Conservation (phyloP, 305 asterid genomes). For the Solanum aculeatissimum region DNA sequence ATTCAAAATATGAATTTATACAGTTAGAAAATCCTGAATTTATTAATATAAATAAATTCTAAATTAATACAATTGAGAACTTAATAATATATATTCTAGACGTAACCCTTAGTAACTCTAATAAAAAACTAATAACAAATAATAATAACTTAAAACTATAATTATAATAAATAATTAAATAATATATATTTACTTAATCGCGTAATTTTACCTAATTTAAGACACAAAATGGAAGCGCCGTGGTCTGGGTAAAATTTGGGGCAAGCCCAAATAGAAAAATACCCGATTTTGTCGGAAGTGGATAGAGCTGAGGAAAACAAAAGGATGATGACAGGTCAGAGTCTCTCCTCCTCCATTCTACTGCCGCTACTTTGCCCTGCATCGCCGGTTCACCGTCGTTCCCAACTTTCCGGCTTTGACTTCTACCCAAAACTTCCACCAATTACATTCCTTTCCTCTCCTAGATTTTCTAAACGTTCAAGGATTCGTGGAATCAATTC, state of each 20-base stretch:
- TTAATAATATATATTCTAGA: too few species aligned
- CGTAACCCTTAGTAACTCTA: too few species aligned
- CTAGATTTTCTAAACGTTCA: neutral
- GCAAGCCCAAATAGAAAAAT: neutral
- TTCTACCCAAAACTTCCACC: neutral
- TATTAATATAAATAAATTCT: too few species aligned
- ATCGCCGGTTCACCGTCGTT: neutral
- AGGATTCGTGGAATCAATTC: conserved; percentile 16
- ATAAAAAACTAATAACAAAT: too few species aligned
- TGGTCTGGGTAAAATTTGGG: neutral
- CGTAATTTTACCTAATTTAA: too few species aligned
- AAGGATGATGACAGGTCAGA: neutral
- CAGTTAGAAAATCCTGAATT: too few species aligned
- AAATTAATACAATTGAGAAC: too few species aligned
- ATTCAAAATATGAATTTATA: too few species aligned
- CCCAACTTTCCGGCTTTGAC: neutral
- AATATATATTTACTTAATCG: too few species aligned
- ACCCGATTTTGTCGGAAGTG: neutral
- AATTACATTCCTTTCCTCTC: neutral
- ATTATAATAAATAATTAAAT: too few species aligned
- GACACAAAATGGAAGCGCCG: neutral
- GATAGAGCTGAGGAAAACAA: neutral
- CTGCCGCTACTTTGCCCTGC: neutral
- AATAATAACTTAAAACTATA: too few species aligned
- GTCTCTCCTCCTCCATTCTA: neutral